Evolutionary conservation across 1,284 basidiomycete species (phyloP).

Genomic region (Naganishia sp.): DNA sequence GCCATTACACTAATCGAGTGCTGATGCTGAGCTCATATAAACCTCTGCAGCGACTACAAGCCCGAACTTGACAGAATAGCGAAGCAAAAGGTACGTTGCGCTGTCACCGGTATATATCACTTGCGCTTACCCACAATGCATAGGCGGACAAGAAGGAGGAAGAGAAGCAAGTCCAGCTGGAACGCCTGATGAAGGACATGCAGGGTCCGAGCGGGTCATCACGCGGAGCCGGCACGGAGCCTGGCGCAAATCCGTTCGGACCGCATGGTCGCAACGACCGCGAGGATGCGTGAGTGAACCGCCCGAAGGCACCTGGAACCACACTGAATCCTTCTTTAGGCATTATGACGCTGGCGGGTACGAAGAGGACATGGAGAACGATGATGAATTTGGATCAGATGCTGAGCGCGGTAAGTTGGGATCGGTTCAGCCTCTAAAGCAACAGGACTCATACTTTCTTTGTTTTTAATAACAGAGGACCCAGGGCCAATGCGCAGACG

Average conservation of each 20-base stretch:
- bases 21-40: slow-evolving; percentile 10
- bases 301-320: neutral
- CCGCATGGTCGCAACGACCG: slow-evolving; percentile 50
- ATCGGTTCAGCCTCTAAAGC: neutral
- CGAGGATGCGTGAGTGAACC: slow-evolving; percentile 45
- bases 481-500: slow-evolving; percentile 12
- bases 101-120: slow-evolving; percentile 47
- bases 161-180: slow-evolving; percentile 71
- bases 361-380: slow-evolving; percentile 57
- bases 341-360: slow-evolving; percentile 62
- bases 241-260: slow-evolving; percentile 51
- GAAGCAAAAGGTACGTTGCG: slow-evolving; percentile 50
- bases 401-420: slow-evolving; percentile 35
- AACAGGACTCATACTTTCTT: neutral
- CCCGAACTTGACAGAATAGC: slow-evolving; percentile 78
- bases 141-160: slow-evolving; percentile 62
- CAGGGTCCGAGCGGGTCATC: slow-evolving; percentile 57
- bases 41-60: slow-evolving; percentile 72
- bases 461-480: neutral
- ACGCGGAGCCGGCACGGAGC: slow-evolving; percentile 49
- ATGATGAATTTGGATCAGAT: slow-evolving; percentile 40
- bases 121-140: slow-evolving; percentile 38
- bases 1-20: neutral
- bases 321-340: neutral
- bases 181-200: slow-evolving; percentile 82